A percentile compares a stretch with the other conserved stretches of the same genome.
Conservation (phyloP, 2,329 filamentous ascomycete genomes). For the Apiospora pterosperma region DNA sequence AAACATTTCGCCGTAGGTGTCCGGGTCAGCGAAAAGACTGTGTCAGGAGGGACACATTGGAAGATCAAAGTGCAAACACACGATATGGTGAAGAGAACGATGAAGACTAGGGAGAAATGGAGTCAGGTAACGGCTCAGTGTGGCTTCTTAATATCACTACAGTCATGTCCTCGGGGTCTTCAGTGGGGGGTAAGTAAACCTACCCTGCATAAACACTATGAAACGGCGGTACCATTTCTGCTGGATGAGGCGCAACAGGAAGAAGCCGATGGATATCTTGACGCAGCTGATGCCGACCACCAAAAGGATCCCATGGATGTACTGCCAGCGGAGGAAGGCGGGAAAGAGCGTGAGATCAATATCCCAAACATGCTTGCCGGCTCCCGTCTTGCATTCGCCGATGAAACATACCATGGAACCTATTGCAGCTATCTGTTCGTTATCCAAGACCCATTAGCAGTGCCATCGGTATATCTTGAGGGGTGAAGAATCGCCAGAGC, state of each 20-base stretch:
- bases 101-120: background rate
- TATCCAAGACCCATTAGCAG: background rate
- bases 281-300: constrained; percentile 11
- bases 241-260: constrained; percentile 9
- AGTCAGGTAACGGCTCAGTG: background rate
- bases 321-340: constrained; percentile 7
- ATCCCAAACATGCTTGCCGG: constrained; percentile 6
- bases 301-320: constrained; percentile 7
- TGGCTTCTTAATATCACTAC: background rate
- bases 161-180: too few relatives aligned
- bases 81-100: constrained; percentile 8
- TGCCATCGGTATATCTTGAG: background rate
- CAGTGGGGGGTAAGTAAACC: background rate
- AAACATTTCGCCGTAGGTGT: constrained; percentile 5
- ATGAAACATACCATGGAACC: constrained; percentile 10
- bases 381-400: constrained; percentile 7
- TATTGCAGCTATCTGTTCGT: constrained; percentile 7
- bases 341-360: constrained; percentile 2
- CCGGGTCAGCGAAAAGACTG: background rate
- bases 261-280: constrained; percentile 10
- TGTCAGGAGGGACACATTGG: constrained; percentile 3
- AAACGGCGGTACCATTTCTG: constrained; percentile 7
- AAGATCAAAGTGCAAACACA: constrained; percentile 8
- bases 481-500: background rate
- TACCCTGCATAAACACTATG: constrained; percentile 8